Evolutionary conservation across 1,139 yeast genomes (phyloP), one percentile per base, ranked within the genome.

Genomic region (Hansenula sp.): DNA sequence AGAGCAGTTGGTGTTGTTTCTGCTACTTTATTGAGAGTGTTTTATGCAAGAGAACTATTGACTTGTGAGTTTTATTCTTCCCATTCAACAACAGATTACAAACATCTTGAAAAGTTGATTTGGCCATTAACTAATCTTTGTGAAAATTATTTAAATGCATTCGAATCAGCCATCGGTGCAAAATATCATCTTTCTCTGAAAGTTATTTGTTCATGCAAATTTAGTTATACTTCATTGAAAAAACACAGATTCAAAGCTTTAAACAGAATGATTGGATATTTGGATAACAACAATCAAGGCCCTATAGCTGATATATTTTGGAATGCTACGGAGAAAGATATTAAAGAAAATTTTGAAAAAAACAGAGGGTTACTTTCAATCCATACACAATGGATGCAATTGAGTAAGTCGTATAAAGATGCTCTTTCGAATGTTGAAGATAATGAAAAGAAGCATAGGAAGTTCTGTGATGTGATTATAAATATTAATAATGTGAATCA

Each of bases 181-280:
- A 33, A 33, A 18, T 33, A 33, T 33, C 35, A 33, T 18, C 13
- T 33, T 13, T 33, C 35, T 10, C 18, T 33, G 29, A 33, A 33
- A 11, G 27, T 33, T 7, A 25, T 33, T 8, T 33, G 29, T 25
- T 24, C 35, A 5, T 25, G 29, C n/a, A 33, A 33, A 25, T 33
- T 33, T 18, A 25, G 29, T 18, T 33, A 16, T 16, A 3, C 18
- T 6, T 12, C 35, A 17, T 33, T 33, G 16, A 33, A 25, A n/a
- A 25, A 18, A 25, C 35, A 33, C n/a, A 24, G 18, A n/a, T 33
- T 33, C 9, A 13, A 16, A 8, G n/a, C 19, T 13, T 33, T 33
- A 7, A 33, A 33, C 14, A 33, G n/a, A 11, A 24, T 33, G 3
- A 22, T 33, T 2, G n/a, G 17, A 13, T 33, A 25, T 17, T 14